A percentile compares a stretch with the other conserved stretches of the same genome.
Evolutionary conservation across 805 yeast species (phyloP).

Genomic region (Hanseniaspora valbyensis): DNA sequence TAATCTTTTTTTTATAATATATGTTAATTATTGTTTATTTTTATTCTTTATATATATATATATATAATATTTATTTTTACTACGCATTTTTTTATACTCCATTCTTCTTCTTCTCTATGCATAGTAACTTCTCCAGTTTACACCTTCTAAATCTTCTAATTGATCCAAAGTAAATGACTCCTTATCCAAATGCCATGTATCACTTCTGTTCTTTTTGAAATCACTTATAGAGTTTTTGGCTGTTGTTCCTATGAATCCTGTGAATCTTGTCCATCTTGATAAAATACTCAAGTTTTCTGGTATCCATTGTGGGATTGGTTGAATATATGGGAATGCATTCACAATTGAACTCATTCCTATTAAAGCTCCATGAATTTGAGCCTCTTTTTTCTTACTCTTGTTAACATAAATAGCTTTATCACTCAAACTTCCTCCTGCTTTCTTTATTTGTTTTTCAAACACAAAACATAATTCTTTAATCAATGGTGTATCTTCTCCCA

Average conservation of each 20-base stretch:
- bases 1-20: too few species aligned
- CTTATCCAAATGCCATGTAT: constrained; percentile 90
- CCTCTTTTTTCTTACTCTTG: constrained; percentile 34
- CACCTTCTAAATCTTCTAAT: constrained; percentile 87
- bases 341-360: constrained; percentile 81
- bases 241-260: constrained; percentile 70
- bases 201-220: constrained; percentile 85
- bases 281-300: constrained; percentile 60
- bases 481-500: constrained; percentile 33
- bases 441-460: constrained; percentile 27
- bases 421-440: constrained; percentile 12
- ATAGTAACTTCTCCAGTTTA: constrained; percentile 82
- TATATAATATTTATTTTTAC: too few species aligned
- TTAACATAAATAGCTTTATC: constrained; percentile 17
- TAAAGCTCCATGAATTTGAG: constrained; percentile 68
- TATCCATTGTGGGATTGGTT: constrained; percentile 89
- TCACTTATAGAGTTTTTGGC: constrained; percentile 72
- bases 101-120: constrained; percentile 34
- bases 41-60: too few species aligned
- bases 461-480: constrained; percentile 31
- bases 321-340: constrained; percentile 76
- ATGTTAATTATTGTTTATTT: too few species aligned
- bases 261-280: constrained; percentile 61
- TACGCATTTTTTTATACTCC: background rate
- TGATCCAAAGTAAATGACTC: constrained; percentile 64